Evolutionary conservation across 495 filamentous ascomycete species (phyloP).

Genomic region (Sporormia fimetaria): DNA sequence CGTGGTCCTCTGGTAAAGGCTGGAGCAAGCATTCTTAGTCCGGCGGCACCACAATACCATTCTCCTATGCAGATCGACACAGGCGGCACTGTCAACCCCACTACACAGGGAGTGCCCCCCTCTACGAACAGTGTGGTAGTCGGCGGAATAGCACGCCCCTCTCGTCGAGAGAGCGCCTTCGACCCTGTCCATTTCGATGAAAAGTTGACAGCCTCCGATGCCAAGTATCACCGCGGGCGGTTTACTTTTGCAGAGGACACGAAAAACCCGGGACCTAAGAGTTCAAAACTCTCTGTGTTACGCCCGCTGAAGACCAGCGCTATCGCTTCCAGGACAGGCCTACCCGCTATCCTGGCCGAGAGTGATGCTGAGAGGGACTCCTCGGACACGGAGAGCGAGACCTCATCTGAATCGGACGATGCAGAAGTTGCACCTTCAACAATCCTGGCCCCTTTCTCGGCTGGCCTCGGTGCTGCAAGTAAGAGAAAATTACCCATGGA

Average conservation of each 20-base stretch:
- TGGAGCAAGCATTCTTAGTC: too few relatives aligned
- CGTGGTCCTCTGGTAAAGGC: background rate
- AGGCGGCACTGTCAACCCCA: conserved; percentile 41
- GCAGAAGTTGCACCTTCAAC: conserved; percentile 3
- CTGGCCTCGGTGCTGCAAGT: conserved; percentile 3
- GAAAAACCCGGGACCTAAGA: conserved; percentile 3
- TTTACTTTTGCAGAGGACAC: conserved; percentile 38
- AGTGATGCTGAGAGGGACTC: conserved; percentile 7
- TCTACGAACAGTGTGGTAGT: too few relatives aligned
- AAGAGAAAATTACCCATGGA: conserved; percentile 21
- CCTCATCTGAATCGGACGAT: conserved; percentile 7
- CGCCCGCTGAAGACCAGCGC: too few relatives aligned
- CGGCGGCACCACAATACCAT: too few relatives aligned
- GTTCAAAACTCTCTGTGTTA: conserved; percentile 15
- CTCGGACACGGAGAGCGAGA: conserved; percentile 11
- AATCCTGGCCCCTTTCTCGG: conserved; percentile 1
- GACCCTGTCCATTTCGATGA: conserved; percentile 39
- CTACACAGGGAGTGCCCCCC: too few relatives aligned
- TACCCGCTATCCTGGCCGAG: conserved; percentile 2
- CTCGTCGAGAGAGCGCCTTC: conserved; percentile 37
- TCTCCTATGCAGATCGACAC: conserved; percentile 34
- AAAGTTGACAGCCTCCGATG: conserved; percentile 37
- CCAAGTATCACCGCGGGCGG: conserved; percentile 42
- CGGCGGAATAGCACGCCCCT: too few relatives aligned
- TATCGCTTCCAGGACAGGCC: conserved; percentile 2